Evolutionary conservation across 139 green algal genomes (phyloP).

Genomic region (Chlorella vulgaris): DNA sequence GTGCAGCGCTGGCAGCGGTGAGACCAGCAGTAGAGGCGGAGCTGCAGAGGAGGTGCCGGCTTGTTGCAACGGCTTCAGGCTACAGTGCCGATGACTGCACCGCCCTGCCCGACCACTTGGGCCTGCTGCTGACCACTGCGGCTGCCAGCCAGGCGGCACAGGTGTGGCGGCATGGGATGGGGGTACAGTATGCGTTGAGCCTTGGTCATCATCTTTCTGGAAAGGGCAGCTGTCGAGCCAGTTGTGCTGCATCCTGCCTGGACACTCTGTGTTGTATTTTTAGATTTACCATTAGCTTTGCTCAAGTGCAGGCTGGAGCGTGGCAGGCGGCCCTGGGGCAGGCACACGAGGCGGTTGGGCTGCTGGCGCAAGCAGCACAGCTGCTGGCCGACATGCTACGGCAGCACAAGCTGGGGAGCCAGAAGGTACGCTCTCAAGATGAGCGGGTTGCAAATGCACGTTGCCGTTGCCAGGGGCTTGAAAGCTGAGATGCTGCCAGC

Average conservation of each 20-base stretch:
- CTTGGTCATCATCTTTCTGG: too few relatives aligned
- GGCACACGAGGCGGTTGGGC: conserved; percentile 7
- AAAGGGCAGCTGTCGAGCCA: too few relatives aligned
- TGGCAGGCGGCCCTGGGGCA: background rate
- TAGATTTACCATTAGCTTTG: background rate
- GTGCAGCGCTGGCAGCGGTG: background rate
- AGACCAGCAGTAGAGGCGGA: conserved; percentile 1
- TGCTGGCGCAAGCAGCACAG: background rate
- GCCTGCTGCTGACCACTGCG: conserved; percentile 1
- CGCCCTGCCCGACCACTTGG: conserved; percentile 22
- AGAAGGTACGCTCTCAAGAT: conserved; percentile 20
- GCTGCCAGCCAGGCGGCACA: background rate
- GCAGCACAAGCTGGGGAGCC: conserved; percentile 2
- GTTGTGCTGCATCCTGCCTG: too few relatives aligned
- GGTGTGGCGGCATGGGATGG: background rate
- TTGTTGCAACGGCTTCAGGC: conserved; percentile 1
- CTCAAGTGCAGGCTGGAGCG: background rate
- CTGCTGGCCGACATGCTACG: background rate
- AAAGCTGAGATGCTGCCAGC: too few relatives aligned
- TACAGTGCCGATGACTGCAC: conserved; percentile 7
- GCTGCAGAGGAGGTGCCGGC: conserved; percentile 5
- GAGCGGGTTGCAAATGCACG: too few relatives aligned
- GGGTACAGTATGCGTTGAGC: too few relatives aligned
- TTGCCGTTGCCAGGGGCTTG: too few relatives aligned
- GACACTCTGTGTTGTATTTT: background rate